Conservation (phyloP, 495 filamentous ascomycete species). For the Viridothelium virens region DNA sequence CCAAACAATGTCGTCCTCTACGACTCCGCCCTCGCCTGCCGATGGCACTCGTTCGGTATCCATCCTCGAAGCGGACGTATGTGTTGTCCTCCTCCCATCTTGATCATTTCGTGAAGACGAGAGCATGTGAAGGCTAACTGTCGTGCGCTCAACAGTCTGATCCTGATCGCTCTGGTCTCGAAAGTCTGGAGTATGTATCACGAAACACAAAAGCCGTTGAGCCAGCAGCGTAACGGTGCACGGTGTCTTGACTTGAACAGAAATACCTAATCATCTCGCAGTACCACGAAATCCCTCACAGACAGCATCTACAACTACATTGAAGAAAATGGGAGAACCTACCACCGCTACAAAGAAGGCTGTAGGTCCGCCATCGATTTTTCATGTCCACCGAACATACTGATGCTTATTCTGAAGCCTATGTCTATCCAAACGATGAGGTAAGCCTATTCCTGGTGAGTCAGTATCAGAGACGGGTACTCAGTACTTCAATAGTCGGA, state of each 20-base stretch:
- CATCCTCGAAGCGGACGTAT: neutral
- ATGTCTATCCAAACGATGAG: conserved; percentile 31
- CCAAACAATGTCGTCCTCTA: neutral
- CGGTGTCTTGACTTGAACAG: neutral
- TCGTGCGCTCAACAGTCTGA: neutral
- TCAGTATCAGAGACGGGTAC: conserved; percentile 4
- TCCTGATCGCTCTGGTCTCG: neutral
- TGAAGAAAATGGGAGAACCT: conserved; percentile 29
- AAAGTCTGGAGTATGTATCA: conserved; percentile 5
- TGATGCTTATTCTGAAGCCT: conserved; percentile 18
- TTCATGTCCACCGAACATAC: neutral
- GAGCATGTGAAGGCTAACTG: neutral
- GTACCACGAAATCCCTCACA: conserved; percentile 25
- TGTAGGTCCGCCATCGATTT: conserved; percentile 2
- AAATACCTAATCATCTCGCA: conserved; percentile 8
- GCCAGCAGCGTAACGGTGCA: neutral
- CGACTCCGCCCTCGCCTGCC: conserved; percentile 3
- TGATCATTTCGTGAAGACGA: neutral
- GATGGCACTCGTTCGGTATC: neutral
- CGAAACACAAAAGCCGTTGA: neutral
- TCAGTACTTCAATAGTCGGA: conserved; percentile 26
- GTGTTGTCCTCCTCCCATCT: neutral
- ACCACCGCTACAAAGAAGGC: conserved; percentile 20
- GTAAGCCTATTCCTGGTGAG: conserved; percentile 18
- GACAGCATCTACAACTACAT: conserved; percentile 29